Base-by-base conservation (phyloP, 805 yeast genomes). In the Barnettozyma wickerhamii region DNA sequence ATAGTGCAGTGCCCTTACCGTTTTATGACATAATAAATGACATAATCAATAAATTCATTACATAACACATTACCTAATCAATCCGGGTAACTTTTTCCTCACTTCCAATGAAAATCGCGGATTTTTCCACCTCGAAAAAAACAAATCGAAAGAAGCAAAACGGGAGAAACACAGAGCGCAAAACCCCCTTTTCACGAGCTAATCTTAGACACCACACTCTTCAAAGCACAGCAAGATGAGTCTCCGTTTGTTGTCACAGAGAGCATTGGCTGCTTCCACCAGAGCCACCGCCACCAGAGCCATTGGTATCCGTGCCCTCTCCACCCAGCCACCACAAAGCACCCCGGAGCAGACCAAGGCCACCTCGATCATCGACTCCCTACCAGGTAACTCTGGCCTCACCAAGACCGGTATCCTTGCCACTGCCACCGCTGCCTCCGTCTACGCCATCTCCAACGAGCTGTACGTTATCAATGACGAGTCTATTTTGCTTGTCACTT, bases 401-500 rank as follows among this genome's bases (percentile, higher is more conserved):
- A 79, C 96, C 53, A 93, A 93, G 80, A 88, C 97, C 48, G 96
- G 97, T 62, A 77, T 90, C 61, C 74, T 93, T 60, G 96, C 96
- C 59, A 90, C 99, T 40, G 78, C 91, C 47, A 79, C 96, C 47
- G 97, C 97, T 48, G 98, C 95, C 43, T 81, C 95, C 46, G 66
- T 91, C 54, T 93, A 89, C 71, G 96, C 96, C 52, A 82, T 93
- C 63, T 84, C 96, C 58, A 88, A 87, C 69, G 95, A 88, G 68
- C 75, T 93, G 55, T 83, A 90, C 69, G 86, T 93, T 54, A 75
- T 93, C 61, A 95, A 91, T 69, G 97, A 89, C 63, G 99, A 93
- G 77, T 76, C 96, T 60, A 78, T 88, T 55, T 73, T 93, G 65
- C 75, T 89, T 41, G 77, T 75, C 48, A 81, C 95, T 47, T 93